phyloP scores from a whole-genome alignment of 1,284 basidiomycete species.

The Somion occarium region DNA sequence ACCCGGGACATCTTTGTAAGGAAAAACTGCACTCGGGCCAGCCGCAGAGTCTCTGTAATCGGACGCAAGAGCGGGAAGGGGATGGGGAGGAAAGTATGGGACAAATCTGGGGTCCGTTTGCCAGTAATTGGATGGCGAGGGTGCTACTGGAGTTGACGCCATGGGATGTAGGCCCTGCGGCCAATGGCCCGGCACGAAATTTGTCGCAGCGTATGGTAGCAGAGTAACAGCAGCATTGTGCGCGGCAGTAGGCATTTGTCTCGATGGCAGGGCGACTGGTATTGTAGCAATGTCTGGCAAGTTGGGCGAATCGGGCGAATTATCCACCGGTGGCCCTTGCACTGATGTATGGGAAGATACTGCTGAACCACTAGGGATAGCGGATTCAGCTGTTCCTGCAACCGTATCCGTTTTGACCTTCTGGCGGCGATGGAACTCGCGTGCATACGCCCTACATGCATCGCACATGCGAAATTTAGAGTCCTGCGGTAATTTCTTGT shows the following conservation, averaged over 20 bases:
- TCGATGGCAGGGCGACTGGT: background rate
- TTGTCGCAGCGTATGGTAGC: no score
- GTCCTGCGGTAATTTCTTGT: background rate
- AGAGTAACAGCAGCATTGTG: no score
- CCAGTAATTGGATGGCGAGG: background rate
- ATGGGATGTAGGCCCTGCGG: no score
- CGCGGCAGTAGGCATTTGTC: no score
- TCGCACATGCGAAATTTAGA: background rate
- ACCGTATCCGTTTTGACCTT: background rate
- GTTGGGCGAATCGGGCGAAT: background rate
- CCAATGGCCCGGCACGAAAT: no score
- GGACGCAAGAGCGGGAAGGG: background rate
- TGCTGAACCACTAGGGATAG: background rate
- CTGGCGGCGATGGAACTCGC: no score
- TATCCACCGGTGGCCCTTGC: background rate
- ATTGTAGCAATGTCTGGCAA: background rate
- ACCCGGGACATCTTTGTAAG: no score
- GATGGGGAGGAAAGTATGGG: background rate
- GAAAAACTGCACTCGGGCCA: background rate
- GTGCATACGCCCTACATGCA: background rate
- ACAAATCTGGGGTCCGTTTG: background rate
- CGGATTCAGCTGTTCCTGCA: background rate
- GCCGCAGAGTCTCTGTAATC: background rate
- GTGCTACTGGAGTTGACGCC: background rate
- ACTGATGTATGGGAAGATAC: background rate